A percentile compares a stretch with the other conserved stretches of the same genome.
Conservation (phyloP, 768 basidiomycete species). For the Tricholomella constricta region DNA sequence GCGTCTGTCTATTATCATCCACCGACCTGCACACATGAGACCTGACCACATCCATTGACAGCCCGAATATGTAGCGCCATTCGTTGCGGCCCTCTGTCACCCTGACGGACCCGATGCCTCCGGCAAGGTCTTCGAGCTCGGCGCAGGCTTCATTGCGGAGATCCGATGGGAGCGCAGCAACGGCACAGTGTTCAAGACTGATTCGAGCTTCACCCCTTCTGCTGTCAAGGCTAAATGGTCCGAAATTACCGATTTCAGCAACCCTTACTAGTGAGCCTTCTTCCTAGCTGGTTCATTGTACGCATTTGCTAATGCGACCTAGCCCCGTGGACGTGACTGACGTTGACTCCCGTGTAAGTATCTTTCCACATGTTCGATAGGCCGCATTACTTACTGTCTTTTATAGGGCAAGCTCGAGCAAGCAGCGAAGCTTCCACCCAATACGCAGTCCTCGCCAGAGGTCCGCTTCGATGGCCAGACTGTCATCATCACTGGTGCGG, state of each 20-base stretch:
- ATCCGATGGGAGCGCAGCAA: conserved; percentile 92
- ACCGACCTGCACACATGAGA: conserved; percentile 4
- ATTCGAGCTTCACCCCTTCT: conserved; percentile 89
- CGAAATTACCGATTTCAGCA: conserved; percentile 78
- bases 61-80: conserved; percentile 92
- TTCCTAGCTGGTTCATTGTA: not conserved
- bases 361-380: too few relatives aligned
- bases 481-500: conserved; percentile 92
- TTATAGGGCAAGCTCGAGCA: conserved; percentile 57
- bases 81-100: conserved; percentile 86
- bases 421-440: conserved; percentile 64
- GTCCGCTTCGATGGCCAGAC: conserved; percentile 90
- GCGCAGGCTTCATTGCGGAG: conserved; percentile 90
- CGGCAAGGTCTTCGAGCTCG: conserved; percentile 88
- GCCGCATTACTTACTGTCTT: not conserved
- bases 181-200: conserved; percentile 88
- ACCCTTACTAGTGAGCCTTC: conserved; percentile 64
- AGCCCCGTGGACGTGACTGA: conserved; percentile 72
- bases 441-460: conserved; percentile 65
- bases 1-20: conserved; percentile 42
- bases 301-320: conserved; percentile 16
- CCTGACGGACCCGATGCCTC: conserved; percentile 79
- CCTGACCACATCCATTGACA: conserved; percentile 26
- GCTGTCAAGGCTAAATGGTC: conserved; percentile 88
- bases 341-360: conserved; percentile 55